phyloP scores from a whole-genome alignment of 352 stramenopile genomes.

The Pythium vanterpoolii region DNA sequence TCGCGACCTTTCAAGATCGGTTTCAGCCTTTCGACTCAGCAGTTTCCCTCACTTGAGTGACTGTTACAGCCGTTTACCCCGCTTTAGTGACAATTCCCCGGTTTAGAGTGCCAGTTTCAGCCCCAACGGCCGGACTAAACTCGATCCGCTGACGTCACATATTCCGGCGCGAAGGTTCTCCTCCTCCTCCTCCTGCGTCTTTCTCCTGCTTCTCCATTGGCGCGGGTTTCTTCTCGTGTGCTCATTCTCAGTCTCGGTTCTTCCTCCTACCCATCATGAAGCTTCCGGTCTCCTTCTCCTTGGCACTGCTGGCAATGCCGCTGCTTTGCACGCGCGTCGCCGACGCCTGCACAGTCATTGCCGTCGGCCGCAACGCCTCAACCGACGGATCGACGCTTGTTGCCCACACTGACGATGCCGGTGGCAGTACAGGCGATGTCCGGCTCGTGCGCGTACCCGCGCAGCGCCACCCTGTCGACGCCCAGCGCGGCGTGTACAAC shows the following conservation, averaged over 20 bases:
- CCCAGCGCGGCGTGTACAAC: too few species aligned
- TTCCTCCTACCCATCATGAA: background rate
- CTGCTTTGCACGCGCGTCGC: too few species aligned
- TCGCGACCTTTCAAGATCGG: constrained; percentile 19
- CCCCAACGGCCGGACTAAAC: too few species aligned
- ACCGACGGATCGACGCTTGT: constrained; percentile 84
- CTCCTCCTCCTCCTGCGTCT: too few species aligned
- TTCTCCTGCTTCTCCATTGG: background rate
- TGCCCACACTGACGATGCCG: constrained; percentile 86
- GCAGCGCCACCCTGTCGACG: too few species aligned
- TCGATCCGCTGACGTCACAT: background rate
- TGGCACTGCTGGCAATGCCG: background rate
- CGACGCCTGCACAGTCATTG: constrained; percentile 83
- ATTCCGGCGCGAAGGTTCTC: background rate
- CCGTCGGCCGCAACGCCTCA: constrained; percentile 71
- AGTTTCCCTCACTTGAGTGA: background rate
- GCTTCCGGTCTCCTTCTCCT: background rate
- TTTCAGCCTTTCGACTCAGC: too few species aligned
- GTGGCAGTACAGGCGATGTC: constrained; percentile 78
- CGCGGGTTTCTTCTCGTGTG: too few species aligned
- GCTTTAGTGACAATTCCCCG: background rate
- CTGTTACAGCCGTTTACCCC: constrained; percentile 3
- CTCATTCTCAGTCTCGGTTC: background rate
- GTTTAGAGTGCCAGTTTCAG: too few species aligned
- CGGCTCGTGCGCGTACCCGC: constrained; percentile 70